Base-by-base conservation (phyloP, 495 filamentous ascomycete species). In the Trichocladium uniseriatum region DNA sequence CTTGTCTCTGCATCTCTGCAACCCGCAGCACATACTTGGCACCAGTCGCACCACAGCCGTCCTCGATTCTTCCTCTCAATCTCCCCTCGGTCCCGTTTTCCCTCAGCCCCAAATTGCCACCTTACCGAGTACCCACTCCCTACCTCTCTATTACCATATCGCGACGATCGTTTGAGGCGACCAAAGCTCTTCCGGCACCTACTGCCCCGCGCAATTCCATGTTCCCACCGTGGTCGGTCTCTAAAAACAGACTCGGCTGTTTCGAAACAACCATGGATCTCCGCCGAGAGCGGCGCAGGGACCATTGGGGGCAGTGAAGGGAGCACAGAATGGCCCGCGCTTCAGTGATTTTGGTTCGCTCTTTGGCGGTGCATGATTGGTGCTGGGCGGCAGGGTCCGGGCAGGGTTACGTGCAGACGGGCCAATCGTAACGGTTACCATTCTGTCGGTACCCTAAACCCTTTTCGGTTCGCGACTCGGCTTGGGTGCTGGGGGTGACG, bases 261-360 rank as follows among this genome's bases (percentile, higher is more conserved):
- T 49, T 49, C 45, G 52, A 54, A 49, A 21, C 38, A 24, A 9
- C 24, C 24, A 27, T n/a, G n/a, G n/a, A n/a, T 45, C 29, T 41
- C 46, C n/a, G 40, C 45, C 34, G 52, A 43, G n/a, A 18, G 20
- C n/a, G 51, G 51, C 51, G 34, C 51, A 48, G 44, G 36, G 45
- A 21, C 20, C 18, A 11, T 52, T 46, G 37, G 38, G 38, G 38
- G 28, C 28, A 42, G 24, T 11, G 43, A 45, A 18, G 18, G 42
- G 16, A 18, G 42, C 24, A 35, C 16, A 35, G 8, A 44, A 21
- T 19, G 21, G 22, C 28, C 34, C 44, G 44, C 44, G 44, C 44
- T 47, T 38, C 13, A 11, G 18, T n/a, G 27, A 15, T 27, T 29
- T 22, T 35, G 31, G 42, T 29, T 35, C 13, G 19, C 19, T 15